Evolutionary conservation across 306 rosid species (phyloP).

Genomic region (Cicer chorassanicum): DNA sequence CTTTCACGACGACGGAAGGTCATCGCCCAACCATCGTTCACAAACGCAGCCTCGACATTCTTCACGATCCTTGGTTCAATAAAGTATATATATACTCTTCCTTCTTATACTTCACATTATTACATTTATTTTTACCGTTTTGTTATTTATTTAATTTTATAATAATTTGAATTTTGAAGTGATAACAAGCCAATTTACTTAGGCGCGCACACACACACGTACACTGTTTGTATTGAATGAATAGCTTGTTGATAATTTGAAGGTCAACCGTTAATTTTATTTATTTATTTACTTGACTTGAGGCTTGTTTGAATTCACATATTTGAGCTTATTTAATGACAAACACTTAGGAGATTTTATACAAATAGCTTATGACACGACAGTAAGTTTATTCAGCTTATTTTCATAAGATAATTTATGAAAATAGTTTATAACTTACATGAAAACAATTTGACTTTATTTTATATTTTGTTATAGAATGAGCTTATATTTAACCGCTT

Average conservation of each 20-base stretch:
- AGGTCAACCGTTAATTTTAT: background rate
- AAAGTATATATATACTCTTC: slow-evolving; percentile 53
- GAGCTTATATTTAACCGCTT: too few species aligned
- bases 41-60: slow-evolving; percentile 95
- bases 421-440: too few species aligned
- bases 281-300: background rate
- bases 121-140: background rate
- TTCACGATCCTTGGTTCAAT: slow-evolving; percentile 98
- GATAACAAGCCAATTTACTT: too few species aligned
- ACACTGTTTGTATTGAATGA: background rate
- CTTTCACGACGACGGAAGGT: slow-evolving; percentile 79
- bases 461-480: too few species aligned
- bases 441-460: too few species aligned
- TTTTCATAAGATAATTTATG: too few species aligned
- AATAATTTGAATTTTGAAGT: background rate
- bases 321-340: too few species aligned
- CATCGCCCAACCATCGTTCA: slow-evolving; percentile 84
- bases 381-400: too few species aligned
- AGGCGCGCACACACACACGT: background rate
- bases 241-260: slow-evolving; percentile 5
- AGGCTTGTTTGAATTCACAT: too few species aligned
- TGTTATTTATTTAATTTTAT: background rate
- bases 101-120: background rate
- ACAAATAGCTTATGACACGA: too few species aligned
- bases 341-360: too few species aligned